Base-by-base conservation (phyloP, 495 filamentous ascomycete genomes). In the Penicillium simplicissimum region DNA sequence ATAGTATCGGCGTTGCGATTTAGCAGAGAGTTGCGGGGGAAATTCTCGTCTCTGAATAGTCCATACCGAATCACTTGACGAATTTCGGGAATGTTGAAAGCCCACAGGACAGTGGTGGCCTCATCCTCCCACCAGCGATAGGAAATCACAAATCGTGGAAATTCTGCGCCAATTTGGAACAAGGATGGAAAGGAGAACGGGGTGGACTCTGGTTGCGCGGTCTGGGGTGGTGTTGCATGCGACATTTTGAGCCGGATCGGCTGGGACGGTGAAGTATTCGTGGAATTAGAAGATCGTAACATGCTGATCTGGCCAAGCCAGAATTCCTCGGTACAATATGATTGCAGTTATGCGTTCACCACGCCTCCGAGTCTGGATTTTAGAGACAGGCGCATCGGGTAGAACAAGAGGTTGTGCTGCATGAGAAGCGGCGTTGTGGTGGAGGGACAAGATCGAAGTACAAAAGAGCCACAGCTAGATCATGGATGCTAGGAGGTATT, bases 71-170 rank as follows among this genome's bases (percentile, higher is more conserved):
- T 79, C 1, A 75, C 70, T 35, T 70, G 70, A 19, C 72, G 70
- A 49, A 80, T 73, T 31, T 77, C 71, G 2, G 70, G 65, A 17
- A 74, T 64, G 33, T 80, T 75, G 33, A 79, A 80, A 4, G 74
- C 73, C 76, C 76, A 80, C 25, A 80, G 67, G 6, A 77, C 63
- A 0, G 76, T 72, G 0, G 65, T 69, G 0, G 76, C 75, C 49
- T 80, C 76, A 43, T 78, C 78, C 55, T 79, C 78, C 78, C 78
- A 80, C 74, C 75, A 80, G 42, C 71, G 72, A 49, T 75, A 79
- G 0, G 64, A 21, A 4, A 68, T 48, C 21, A 54, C 66, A 55
- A 76, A 75, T 9, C 60, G 66, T 21, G 78, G 75, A 10, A 74
- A 60, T 54, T 80, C 78, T 1, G 66, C 40, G 37, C 61, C 52